phyloP scores from a whole-genome alignment of 306 rosid species.

The Hylodesmum podocarpum region DNA sequence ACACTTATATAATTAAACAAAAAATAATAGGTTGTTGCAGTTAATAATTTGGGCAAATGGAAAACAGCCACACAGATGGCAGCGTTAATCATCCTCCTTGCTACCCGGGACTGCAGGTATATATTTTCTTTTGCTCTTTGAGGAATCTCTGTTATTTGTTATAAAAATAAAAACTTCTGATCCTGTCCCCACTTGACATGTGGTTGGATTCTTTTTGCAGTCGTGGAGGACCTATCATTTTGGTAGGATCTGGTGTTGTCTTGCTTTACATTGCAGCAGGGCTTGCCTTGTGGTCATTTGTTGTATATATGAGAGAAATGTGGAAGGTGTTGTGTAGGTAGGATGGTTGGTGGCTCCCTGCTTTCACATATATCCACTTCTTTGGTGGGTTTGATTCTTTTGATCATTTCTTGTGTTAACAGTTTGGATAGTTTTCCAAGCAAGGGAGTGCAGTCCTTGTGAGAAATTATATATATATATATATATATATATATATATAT shows the following conservation, averaged over 20 bases:
- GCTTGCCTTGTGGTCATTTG: slow-evolving; percentile 85
- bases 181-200: slow-evolving; percentile 6
- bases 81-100: slow-evolving; percentile 78
- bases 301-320: slow-evolving; percentile 76
- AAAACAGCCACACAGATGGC: slow-evolving; percentile 96
- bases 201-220: slow-evolving; percentile 45
- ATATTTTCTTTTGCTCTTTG: slow-evolving; percentile 3
- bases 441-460: slow-evolving; percentile 30
- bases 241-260: slow-evolving; percentile 64
- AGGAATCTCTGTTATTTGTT: slow-evolving; percentile 1
- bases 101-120: slow-evolving; percentile 88
- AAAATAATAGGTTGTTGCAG: slow-evolving; percentile 80
- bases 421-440: slow-evolving; percentile 24
- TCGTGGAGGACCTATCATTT: slow-evolving; percentile 64
- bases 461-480: too few species aligned
- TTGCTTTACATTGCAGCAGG: slow-evolving; percentile 90
- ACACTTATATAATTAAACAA: background rate
- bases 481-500: too few species aligned
- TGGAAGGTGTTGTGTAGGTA: slow-evolving; percentile 69
- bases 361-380: slow-evolving; percentile 19
- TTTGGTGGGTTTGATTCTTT: slow-evolving; percentile 19
- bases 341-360: slow-evolving; percentile 23
- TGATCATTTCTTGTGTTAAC: slow-evolving; percentile 19
- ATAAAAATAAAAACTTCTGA: background rate
- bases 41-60: slow-evolving; percentile 98